phyloP scores from a whole-genome alignment of 2,329 filamentous ascomycete species.

The Calonectria fujianensis region DNA sequence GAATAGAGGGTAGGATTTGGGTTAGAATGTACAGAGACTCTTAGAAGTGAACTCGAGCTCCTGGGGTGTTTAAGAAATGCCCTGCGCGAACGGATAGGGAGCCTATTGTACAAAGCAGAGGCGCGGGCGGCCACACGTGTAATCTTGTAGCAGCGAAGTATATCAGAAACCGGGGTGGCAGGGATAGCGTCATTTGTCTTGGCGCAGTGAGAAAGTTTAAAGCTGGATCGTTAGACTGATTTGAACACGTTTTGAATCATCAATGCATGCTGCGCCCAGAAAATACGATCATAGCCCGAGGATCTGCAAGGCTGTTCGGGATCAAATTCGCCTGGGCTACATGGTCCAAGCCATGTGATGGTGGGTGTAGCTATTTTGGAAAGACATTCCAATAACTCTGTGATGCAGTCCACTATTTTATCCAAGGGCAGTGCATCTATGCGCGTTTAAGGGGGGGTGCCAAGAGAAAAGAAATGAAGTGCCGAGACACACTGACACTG shows the following conservation, averaged over 20 bases:
- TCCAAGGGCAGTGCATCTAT: neutral
- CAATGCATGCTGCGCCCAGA: constrained; percentile 6
- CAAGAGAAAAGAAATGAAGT: neutral
- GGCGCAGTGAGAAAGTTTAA: neutral
- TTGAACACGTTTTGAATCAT: constrained; percentile 5
- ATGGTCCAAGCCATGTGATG: neutral
- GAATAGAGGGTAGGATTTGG: neutral
- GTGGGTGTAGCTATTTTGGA: neutral
- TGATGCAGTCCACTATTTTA: neutral
- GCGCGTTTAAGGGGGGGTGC: neutral
- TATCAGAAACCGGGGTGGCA: neutral
- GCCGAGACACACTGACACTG: no score
- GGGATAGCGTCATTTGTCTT: neutral
- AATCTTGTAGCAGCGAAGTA: neutral
- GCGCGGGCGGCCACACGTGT: neutral
- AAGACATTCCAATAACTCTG: neutral
- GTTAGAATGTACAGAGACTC: neutral
- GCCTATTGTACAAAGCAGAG: neutral
- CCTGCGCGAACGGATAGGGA: neutral
- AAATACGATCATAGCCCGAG: neutral
- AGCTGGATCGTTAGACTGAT: neutral
- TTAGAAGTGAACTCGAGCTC: neutral
- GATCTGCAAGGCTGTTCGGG: neutral
- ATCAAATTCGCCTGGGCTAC: neutral
- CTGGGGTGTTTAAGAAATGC: neutral